Conservation (phyloP, 768 basidiomycete genomes). For the Gloeopeniophorella convolvens region DNA sequence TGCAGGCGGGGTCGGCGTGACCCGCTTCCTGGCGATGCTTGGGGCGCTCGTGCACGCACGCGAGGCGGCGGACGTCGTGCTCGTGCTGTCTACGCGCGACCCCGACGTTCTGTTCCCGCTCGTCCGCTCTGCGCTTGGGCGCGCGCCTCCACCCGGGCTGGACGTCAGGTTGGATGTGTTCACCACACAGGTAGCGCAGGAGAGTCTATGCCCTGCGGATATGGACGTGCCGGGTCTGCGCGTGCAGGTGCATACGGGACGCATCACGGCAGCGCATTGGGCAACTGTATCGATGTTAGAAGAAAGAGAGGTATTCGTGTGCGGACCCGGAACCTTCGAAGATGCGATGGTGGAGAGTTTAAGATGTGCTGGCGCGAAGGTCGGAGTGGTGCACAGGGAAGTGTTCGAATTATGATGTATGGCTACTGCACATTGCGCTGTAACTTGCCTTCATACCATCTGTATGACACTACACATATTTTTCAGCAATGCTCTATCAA, state of each 20-base stretch:
- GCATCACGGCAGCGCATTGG: slow-evolving; percentile 18
- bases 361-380: slow-evolving; percentile 31
- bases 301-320: slow-evolving; percentile 37
- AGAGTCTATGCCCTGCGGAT: neutral
- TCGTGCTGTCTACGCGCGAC: slow-evolving; percentile 48
- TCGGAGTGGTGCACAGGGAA: slow-evolving; percentile 31
- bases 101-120: slow-evolving; percentile 45
- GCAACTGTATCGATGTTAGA: slow-evolving; percentile 14
- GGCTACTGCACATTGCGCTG: too few relatives aligned
- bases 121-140: slow-evolving; percentile 29
- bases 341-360: slow-evolving; percentile 31
- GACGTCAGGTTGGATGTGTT: slow-evolving; percentile 38
- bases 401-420: slow-evolving; percentile 37
- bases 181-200: slow-evolving; percentile 20
- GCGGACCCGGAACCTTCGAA: slow-evolving; percentile 46
- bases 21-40: slow-evolving; percentile 57
- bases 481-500: too few relatives aligned
- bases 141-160: slow-evolving; percentile 15
- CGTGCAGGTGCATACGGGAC: slow-evolving; percentile 20
- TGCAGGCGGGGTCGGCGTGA: slow-evolving; percentile 62
- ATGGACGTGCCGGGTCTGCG: slow-evolving; percentile 6
- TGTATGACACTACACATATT: too few relatives aligned
- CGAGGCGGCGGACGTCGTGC: slow-evolving; percentile 34
- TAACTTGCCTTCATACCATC: too few relatives aligned
- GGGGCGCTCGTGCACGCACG: slow-evolving; percentile 15